Conservation (phyloP, 1,284 basidiomycete species). For the Naganishia albida region DNA sequence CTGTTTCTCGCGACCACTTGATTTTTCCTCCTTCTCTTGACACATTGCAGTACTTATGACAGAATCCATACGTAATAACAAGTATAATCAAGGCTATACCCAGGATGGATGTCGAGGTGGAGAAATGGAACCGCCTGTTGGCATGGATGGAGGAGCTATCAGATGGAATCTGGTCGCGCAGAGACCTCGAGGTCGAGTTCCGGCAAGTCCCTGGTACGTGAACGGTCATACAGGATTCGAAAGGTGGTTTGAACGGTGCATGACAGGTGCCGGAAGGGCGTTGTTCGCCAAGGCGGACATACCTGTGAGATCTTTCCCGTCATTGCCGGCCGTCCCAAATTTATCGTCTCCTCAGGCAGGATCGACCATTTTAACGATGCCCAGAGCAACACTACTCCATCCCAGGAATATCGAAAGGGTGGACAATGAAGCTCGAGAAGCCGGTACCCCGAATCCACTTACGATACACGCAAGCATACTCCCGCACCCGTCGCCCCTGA, state of each 20-base stretch:
- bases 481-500: background rate
- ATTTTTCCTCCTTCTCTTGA: no score
- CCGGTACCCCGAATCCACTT: constrained; percentile 37
- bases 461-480: constrained; percentile 5
- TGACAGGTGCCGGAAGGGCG: constrained; percentile 67
- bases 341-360: constrained; percentile 55
- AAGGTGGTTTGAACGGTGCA: background rate
- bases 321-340: background rate
- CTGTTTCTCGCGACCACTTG: background rate
- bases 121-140: constrained; percentile 3
- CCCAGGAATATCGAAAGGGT: constrained; percentile 46
- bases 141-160: constrained; percentile 24
- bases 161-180: constrained; percentile 16
- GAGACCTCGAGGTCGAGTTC: constrained; percentile 29
- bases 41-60: no score
- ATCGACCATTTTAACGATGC: constrained; percentile 66
- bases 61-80: no score
- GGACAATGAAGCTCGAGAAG: constrained; percentile 2
- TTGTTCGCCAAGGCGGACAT: constrained; percentile 62
- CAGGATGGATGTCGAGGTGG: constrained; percentile 13
- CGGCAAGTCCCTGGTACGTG: constrained; percentile 32
- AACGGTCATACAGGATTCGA: background rate
- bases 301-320: constrained; percentile 52
- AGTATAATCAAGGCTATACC: background rate
- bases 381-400: constrained; percentile 70